Evolutionary conservation across 164 flowering plant genomes (phyloP).

Genomic region (Hamamelis virginiana): DNA sequence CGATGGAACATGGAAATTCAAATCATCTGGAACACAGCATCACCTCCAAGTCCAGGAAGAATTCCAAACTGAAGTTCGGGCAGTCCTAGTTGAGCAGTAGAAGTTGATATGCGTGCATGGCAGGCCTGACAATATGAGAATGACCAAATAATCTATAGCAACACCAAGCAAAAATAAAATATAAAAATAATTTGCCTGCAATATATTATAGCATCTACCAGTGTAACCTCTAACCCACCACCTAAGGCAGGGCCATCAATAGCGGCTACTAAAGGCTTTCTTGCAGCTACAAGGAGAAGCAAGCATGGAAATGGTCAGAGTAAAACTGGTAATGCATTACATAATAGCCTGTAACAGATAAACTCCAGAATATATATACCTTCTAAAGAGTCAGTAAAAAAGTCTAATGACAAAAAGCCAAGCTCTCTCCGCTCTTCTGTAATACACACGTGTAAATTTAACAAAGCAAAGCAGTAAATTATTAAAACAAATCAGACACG

Average conservation of each 20-base stretch:
- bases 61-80: slow-evolving; percentile 93
- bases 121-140: slow-evolving; percentile 51
- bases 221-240: slow-evolving; percentile 84
- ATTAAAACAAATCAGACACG: neutral
- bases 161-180: neutral
- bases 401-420: neutral
- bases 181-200: neutral
- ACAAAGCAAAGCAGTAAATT: neutral
- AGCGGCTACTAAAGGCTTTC: slow-evolving; percentile 84
- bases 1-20: neutral
- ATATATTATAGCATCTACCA: slow-evolving; percentile 42
- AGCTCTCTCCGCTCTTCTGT: neutral
- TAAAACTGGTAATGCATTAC: too few species aligned
- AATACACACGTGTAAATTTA: too few species aligned
- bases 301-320: neutral
- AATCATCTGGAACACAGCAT: neutral
- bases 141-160: neutral
- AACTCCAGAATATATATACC: neutral
- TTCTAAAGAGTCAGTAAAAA: neutral
- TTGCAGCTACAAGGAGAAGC: slow-evolving; percentile 49
- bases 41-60: slow-evolving; percentile 97
- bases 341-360: too few species aligned
- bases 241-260: slow-evolving; percentile 88
- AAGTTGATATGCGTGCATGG: slow-evolving; percentile 80
- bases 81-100: slow-evolving; percentile 75